Percentiles rank a stretch among this genome's conserved stretches.
phyloP scores from a whole-genome alignment of 2,329 filamentous ascomycete genomes.

The Trichophyton rubrum region DNA sequence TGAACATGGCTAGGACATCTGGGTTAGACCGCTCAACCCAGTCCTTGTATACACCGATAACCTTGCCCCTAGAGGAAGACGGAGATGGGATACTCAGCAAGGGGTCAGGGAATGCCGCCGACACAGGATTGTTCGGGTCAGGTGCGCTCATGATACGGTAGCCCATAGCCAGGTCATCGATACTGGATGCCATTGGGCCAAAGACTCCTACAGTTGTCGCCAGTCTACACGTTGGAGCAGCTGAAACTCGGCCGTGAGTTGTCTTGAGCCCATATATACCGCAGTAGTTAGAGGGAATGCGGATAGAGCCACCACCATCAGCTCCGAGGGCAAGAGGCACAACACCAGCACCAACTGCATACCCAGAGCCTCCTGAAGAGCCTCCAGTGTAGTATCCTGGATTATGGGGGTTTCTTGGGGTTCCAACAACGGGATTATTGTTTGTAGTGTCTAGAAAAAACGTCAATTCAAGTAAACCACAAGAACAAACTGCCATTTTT shows the following conservation, averaged over 20 bases:
- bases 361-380: constrained; percentile 65
- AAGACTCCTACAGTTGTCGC: constrained; percentile 53
- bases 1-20: constrained; percentile 49
- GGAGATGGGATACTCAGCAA: constrained; percentile 35
- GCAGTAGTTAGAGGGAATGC: constrained; percentile 63
- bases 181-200: constrained; percentile 64
- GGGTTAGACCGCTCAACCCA: constrained; percentile 61
- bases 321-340: constrained; percentile 61
- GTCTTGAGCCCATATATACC: constrained; percentile 73
- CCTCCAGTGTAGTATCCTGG: constrained; percentile 65
- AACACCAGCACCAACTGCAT: constrained; percentile 55
- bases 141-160: constrained; percentile 69
- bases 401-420: constrained; percentile 68
- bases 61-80: constrained; percentile 35
- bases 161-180: constrained; percentile 65
- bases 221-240: constrained; percentile 45
- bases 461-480: background rate
- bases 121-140: constrained; percentile 49
- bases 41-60: constrained; percentile 56
- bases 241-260: constrained; percentile 56
- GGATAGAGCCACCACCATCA: constrained; percentile 63
- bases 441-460: constrained; percentile 55
- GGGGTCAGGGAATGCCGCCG: constrained; percentile 48
- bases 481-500: constrained; percentile 17
- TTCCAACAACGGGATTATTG: constrained; percentile 64